Base-by-base conservation (phyloP, 1,284 basidiomycete species). In the Papiliotrema flavescens region DNA sequence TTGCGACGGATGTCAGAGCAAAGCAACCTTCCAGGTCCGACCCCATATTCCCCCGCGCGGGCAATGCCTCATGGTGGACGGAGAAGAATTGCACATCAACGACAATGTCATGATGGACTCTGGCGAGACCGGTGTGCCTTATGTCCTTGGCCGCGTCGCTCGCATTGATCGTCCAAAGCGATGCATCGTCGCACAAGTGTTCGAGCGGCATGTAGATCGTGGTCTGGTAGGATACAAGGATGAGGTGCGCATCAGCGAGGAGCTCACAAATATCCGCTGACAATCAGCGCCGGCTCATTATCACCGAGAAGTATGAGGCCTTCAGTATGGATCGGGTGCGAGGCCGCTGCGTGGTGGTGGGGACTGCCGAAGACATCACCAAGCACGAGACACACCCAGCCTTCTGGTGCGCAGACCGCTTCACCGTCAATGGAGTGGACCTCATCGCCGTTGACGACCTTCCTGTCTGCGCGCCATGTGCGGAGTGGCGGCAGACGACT, bases 31-130 rank as follows among this genome's bases (percentile, higher is more conserved):
- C 20, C 9, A 44, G 14, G n/a, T n/a, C n/a, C n/a, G n/a, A n/a
- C n/a, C n/a, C n/a, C n/a, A n/a, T n/a, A n/a, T n/a, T n/a, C n/a
- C n/a, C n/a, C n/a, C n/a, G n/a, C n/a, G n/a, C n/a, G n/a, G n/a
- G n/a, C n/a, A n/a, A n/a, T n/a, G n/a, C n/a, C n/a, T n/a, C n/a
- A n/a, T n/a, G n/a, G 26, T 7, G 14, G 6, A 11, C 42, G 42
- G 42, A 15, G 14, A 22, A 14, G 23, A 17, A 3, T 13, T 8
- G 17, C 60, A 53, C 68, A 69, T 32, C 2, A 32, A 52, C 42
- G 65, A 70, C 46, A 53, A 59, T 19, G 58, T 64, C 20, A 59
- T 60, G 23, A 22, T 68, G 19, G 63, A 61, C 24, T n/a, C 49
- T 15, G 20, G 22, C 15, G n/a, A 39, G 5, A 49, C 54, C 6